A percentile compares a stretch with the other conserved stretches of the same genome.
These are phyloP conservation scores for Debaryomycetaceae sp. DNA, from an alignment of 1,139 yeast species.

Conservation along the genomic window DNA sequence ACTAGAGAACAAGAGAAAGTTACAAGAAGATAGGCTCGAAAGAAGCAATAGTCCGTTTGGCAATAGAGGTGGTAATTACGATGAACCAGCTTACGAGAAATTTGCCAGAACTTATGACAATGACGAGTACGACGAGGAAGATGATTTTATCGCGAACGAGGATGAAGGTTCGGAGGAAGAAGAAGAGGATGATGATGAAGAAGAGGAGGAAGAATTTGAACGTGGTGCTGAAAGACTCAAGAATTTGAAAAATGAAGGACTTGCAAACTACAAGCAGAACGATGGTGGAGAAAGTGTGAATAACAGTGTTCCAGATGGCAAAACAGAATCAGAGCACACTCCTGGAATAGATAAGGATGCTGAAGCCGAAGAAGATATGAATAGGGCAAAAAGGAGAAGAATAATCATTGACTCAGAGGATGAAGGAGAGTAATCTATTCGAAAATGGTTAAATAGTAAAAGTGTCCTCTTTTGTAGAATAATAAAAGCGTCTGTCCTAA, in stretches of 20 bases:
- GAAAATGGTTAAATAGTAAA: no score
- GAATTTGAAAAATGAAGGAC: slow-evolving; percentile 56
- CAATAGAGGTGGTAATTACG: slow-evolving; percentile 15
- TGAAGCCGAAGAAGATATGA: slow-evolving; percentile 64
- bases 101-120: slow-evolving; percentile 40
- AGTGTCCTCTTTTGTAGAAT: background rate
- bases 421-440: slow-evolving; percentile 21
- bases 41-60: slow-evolving; percentile 23
- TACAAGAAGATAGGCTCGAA: slow-evolving; percentile 43
- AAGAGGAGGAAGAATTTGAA: slow-evolving; percentile 56
- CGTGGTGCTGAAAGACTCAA: slow-evolving; percentile 62
- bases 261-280: slow-evolving; percentile 38
- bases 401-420: slow-evolving; percentile 46
- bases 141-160: slow-evolving; percentile 41
- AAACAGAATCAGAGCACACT: slow-evolving; percentile 33
- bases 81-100: slow-evolving; percentile 39
- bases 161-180: slow-evolving; percentile 54
- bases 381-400: slow-evolving; percentile 36
- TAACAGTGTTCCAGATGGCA: slow-evolving; percentile 8
- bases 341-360: slow-evolving; percentile 49
- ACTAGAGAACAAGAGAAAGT: slow-evolving; percentile 51
- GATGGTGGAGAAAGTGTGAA: slow-evolving; percentile 34
- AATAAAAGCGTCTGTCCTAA: background rate
- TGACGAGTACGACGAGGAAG: slow-evolving; percentile 45
- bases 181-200: slow-evolving; percentile 45